phyloP scores from a whole-genome alignment of 169 alveolate species.

The Cryptosporidium viatorum region DNA sequence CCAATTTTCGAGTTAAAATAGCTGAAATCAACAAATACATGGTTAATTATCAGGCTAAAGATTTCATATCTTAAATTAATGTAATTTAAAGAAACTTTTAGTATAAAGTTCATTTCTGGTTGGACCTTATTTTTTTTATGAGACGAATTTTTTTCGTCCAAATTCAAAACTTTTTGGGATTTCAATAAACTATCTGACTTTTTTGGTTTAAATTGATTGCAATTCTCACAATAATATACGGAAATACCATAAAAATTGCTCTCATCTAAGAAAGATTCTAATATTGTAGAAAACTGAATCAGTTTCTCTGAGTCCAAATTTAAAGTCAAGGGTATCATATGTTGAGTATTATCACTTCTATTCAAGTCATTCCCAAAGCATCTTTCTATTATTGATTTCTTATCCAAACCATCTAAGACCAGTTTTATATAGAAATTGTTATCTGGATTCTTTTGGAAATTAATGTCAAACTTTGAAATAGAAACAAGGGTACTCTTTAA shows the following conservation, averaged over 20 bases:
- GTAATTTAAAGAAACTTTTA: not conserved
- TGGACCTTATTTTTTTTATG: not conserved
- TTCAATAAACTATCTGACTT: not conserved
- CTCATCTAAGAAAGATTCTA: slow-evolving; percentile 14
- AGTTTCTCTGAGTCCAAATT: slow-evolving; percentile 24
- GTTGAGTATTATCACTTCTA: not conserved
- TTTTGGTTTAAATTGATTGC: not conserved
- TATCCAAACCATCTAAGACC: slow-evolving; percentile 1
- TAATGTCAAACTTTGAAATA: not conserved
- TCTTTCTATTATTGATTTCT: not conserved
- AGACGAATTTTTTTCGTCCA: not conserved
- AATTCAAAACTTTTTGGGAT: not conserved
- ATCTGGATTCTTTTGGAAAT: not conserved
- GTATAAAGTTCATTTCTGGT: not conserved
- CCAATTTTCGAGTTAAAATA: not conserved
- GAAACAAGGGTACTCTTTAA: not conserved
- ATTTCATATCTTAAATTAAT: slow-evolving; percentile 39
- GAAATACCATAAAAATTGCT: not conserved
- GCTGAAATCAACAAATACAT: not conserved
- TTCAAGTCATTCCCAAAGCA: not conserved
- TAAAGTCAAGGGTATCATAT: slow-evolving; percentile 10
- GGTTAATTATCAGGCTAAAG: slow-evolving; percentile 24
- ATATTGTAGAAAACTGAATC: not conserved
- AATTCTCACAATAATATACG: slow-evolving; percentile 3
- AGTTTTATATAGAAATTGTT: not conserved